These are phyloP conservation scores for Euphorbia lathyris DNA, from an alignment of 345 rosid genomes.

Conservation along the genomic window DNA sequence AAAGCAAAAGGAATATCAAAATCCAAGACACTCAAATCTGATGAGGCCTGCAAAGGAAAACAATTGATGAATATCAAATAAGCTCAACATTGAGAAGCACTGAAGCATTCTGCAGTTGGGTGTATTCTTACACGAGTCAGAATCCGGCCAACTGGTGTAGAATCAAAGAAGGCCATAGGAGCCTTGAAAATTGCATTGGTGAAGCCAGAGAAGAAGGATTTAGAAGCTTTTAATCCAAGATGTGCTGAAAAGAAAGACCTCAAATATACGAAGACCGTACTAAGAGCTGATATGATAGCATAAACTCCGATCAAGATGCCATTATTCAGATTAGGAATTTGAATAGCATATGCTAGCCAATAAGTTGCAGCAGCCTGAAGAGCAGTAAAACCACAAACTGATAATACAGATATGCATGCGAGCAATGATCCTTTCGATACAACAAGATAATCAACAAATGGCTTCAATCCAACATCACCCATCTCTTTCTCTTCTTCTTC, in stretches of 20 bases:
- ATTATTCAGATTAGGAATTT: constrained; percentile 12
- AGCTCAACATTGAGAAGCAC: background rate
- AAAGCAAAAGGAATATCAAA: constrained; percentile 25
- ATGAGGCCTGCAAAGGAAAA: constrained; percentile 27
- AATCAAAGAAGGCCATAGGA: constrained; percentile 46
- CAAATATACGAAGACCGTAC: constrained; percentile 18
- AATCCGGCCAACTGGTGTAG: constrained; percentile 45
- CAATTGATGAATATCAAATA: background rate
- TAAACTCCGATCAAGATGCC: constrained; percentile 21
- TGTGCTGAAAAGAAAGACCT: constrained; percentile 15
- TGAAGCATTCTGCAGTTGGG: background rate
- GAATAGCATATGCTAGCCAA: constrained; percentile 37
- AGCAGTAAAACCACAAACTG: constrained; percentile 18
- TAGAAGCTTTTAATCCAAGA: constrained; percentile 27
- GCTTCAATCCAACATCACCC: constrained; percentile 30
- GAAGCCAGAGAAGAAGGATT: constrained; percentile 29
- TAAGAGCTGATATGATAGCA: constrained; percentile 14
- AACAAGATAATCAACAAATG: constrained; percentile 29
- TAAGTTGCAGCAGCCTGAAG: constrained; percentile 32
- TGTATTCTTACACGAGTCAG: constrained; percentile 35
- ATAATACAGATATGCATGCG: constrained; percentile 8
- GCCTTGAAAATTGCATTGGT: constrained; percentile 34
- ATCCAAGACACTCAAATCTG: constrained; percentile 30
- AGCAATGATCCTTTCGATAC: constrained; percentile 22
- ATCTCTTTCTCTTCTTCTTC: constrained; percentile 42